Base-by-base conservation (phyloP, 306 rosid genomes). In the Herpetospermum pedunculosum region DNA sequence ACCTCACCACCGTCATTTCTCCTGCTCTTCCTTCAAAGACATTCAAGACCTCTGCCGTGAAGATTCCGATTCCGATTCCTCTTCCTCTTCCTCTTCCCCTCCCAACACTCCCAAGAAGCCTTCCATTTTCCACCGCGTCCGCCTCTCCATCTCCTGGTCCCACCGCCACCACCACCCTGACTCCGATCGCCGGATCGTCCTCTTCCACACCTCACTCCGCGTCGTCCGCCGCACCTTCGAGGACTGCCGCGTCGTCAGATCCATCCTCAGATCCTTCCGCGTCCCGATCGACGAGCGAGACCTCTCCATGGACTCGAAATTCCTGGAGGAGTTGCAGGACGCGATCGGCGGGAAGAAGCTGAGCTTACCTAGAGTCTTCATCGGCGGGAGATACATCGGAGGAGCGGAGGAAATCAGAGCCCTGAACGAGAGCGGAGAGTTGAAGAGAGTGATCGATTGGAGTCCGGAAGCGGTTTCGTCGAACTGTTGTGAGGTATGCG, bases 221-320 rank as follows among this genome's bases (percentile, higher is more conserved):
- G n/a, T n/a, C 62, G 89, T 93, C 32, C 91, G 97, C 75, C 83
- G 84, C 70, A 93, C 98, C 64, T 86, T 76, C 87, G 90, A 89
- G 65, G 92, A 91, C 74, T 89, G 96, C 76, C 74, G 84, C 25
- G 72, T 75, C 72, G 91, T 88, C 62, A 81, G 84, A 26, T 87
- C 94, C 1, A 91, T 93, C 29, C 88, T 93, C 54, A 84, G 78
- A 0, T 83, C 87, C 15, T 87, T 87, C 64, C 75, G 75, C 5
- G 87, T 86, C 48, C 81, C 85, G 6, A 49, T 91, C 53, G 98
- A 93, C 85, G 96, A 91, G 65, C 90, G 98, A 23, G 98, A 93
- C 54, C 83, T 93, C 34, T 87, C 94, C 8, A 85, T 93, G 76
- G 98, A 91, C 79, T 77, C 81, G 0, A 65, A 70, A 30, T 91